phyloP scores from a whole-genome alignment of 257 asterid genomes.

The Solanum clarkiae region DNA sequence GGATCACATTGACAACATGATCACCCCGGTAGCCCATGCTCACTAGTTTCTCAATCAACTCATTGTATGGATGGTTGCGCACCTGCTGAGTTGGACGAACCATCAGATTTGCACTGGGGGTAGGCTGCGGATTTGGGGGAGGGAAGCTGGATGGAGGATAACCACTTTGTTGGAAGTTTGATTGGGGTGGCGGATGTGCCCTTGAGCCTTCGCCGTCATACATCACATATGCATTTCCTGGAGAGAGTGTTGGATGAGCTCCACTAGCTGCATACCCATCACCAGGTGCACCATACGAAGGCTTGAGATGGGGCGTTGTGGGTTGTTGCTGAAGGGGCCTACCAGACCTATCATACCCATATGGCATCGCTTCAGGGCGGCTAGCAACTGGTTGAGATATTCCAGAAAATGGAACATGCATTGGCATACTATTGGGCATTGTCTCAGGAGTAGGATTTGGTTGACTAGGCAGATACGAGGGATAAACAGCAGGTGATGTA shows the following conservation, averaged over 20 bases:
- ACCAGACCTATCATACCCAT: conserved; percentile 40
- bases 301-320: conserved; percentile 41
- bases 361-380: conserved; percentile 46
- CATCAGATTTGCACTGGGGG: conserved; percentile 27
- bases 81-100: conserved; percentile 35
- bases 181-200: conserved; percentile 43
- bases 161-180: conserved; percentile 54
- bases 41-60: conserved; percentile 73
- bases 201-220: conserved; percentile 70
- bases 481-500: conserved; percentile 49
- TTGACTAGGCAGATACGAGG: conserved; percentile 44
- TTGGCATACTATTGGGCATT: conserved; percentile 53
- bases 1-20: conserved; percentile 52
- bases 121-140: conserved; percentile 38
- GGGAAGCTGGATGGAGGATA: conserved; percentile 58
- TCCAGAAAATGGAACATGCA: conserved; percentile 51
- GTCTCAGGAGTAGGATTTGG: conserved; percentile 55
- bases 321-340: conserved; percentile 59
- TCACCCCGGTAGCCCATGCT: conserved; percentile 88
- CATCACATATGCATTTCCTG: conserved; percentile 53
- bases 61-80: conserved; percentile 60
- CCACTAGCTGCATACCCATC: conserved; percentile 59
- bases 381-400: conserved; percentile 32
- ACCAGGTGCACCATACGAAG: conserved; percentile 37
- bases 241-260: conserved; percentile 47